A percentile compares a stretch with the other conserved stretches of the same genome.
Evolutionary conservation across 345 rosid species (phyloP).

Genomic region (Erodium maritimum): DNA sequence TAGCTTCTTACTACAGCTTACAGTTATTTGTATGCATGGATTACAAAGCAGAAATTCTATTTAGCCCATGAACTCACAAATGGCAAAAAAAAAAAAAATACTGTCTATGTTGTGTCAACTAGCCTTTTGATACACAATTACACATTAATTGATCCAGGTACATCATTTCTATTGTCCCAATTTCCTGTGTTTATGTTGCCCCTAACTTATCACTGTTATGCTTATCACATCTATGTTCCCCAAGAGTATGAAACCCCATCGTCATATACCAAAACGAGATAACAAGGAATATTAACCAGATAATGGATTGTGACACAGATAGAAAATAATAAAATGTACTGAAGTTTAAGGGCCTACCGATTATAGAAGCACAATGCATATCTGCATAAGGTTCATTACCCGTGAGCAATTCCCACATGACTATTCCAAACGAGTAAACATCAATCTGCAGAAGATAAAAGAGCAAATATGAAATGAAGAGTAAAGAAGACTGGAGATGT

Average conservation of each 20-base stretch:
- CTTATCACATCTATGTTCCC: not conserved
- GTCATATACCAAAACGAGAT: not conserved
- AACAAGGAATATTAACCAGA: not conserved
- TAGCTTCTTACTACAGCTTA: too few relatives aligned
- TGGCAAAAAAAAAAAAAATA: not conserved
- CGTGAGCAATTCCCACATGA: slow-evolving; percentile 96
- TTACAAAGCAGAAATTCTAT: too few relatives aligned
- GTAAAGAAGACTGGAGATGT: not conserved
- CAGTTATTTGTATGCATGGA: too few relatives aligned
- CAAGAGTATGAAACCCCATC: not conserved
- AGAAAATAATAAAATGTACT: too few relatives aligned
- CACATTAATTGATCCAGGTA: not conserved
- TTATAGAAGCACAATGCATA: slow-evolving; percentile 92
- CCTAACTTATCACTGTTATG: not conserved
- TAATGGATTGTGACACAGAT: not conserved
- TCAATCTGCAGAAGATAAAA: slow-evolving; percentile 46
- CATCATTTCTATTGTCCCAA: too few relatives aligned
- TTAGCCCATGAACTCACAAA: not conserved
- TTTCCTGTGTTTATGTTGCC: too few relatives aligned
- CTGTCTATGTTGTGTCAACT: not conserved
- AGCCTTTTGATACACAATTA: too few relatives aligned
- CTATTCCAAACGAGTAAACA: slow-evolving; percentile 95
- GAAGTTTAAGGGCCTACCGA: slow-evolving; percentile 38
- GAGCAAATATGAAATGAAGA: not conserved
- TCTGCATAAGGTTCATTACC: slow-evolving; percentile 19